Percentiles rank a stretch among this genome's conserved stretches.
Conservation (phyloP, 257 asterid species). For the Nicotiana tomentosiformis region DNA sequence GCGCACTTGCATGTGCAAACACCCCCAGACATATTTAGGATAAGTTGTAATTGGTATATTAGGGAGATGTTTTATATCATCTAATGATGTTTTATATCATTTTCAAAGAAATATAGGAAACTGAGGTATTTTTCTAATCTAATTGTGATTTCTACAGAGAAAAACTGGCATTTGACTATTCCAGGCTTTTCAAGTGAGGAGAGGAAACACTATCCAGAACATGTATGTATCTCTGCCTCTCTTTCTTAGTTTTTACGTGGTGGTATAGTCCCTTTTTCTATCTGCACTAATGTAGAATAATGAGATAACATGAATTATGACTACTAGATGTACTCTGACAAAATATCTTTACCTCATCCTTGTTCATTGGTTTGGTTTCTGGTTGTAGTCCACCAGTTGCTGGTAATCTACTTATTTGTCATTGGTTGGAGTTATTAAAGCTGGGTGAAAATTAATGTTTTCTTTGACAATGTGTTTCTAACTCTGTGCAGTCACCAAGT, state of each 20-base stretch:
- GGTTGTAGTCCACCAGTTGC: neutral
- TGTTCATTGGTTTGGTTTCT: constrained; percentile 3
- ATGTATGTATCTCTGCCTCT: constrained; percentile 41
- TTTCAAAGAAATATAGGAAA: neutral
- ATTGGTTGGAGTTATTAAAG: neutral
- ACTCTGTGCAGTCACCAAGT: constrained; percentile 55
- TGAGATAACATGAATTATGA: neutral
- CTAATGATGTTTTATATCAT: neutral
- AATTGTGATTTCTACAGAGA: constrained; percentile 56
- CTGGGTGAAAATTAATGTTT: neutral
- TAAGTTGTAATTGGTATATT: neutral
- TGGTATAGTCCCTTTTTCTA: neutral
- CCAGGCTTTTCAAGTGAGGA: constrained; percentile 91
- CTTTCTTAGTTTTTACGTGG: neutral
- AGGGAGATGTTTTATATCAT: neutral
- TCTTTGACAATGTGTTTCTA: constrained; percentile 18
- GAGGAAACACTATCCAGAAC: constrained; percentile 38
- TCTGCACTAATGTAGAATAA: constrained; percentile 1
- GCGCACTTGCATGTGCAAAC: neutral
- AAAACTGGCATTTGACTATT: constrained; percentile 67
- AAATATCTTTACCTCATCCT: neutral
- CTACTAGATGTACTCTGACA: neutral
- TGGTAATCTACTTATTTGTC: neutral
- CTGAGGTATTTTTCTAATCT: constrained; percentile 20
- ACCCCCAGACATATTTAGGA: neutral